phyloP scores from a whole-genome alignment of 2,329 filamentous ascomycete species.

The Clonostachys chloroleuca region DNA sequence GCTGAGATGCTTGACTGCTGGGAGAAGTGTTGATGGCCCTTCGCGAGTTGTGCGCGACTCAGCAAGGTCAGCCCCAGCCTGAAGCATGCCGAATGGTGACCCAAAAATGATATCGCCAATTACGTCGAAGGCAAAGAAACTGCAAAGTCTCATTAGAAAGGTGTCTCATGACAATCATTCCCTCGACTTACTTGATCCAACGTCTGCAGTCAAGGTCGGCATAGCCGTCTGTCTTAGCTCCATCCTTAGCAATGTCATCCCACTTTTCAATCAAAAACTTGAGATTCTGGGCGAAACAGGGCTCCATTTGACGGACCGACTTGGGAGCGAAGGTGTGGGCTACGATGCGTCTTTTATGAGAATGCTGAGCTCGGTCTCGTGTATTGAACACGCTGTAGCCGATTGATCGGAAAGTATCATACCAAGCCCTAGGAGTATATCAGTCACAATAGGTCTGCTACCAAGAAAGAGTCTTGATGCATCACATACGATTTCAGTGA shows the following conservation, averaged over 20 bases:
- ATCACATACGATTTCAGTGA: conserved; percentile 3
- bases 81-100: conserved; percentile 56
- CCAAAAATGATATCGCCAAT: conserved; percentile 48
- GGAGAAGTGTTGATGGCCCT: conserved; percentile 61
- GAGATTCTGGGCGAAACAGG: conserved; percentile 80
- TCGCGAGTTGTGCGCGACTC: conserved; percentile 63
- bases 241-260: conserved; percentile 53
- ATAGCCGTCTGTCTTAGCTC: conserved; percentile 1
- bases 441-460: no score
- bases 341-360: conserved; percentile 83
- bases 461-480: no score
- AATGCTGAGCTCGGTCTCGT: conserved; percentile 74
- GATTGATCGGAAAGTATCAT: conserved; percentile 88
- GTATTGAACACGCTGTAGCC: conserved; percentile 86
- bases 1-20: conserved; percentile 85
- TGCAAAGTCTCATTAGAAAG: conserved; percentile 10
- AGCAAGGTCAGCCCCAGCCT: conserved; percentile 69
- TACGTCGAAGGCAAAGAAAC: conserved; percentile 49
- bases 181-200: conserved; percentile 46
- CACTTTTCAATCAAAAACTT: conserved; percentile 69
- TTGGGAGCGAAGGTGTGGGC: conserved; percentile 84
- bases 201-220: conserved; percentile 68
- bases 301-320: conserved; percentile 78
- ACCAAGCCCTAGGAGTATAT: conserved; percentile 61
- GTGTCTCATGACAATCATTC: no score